These are phyloP conservation scores for Thelephora terrestris DNA, from an alignment of 1,284 basidiomycete genomes.

Conservation along the genomic window DNA sequence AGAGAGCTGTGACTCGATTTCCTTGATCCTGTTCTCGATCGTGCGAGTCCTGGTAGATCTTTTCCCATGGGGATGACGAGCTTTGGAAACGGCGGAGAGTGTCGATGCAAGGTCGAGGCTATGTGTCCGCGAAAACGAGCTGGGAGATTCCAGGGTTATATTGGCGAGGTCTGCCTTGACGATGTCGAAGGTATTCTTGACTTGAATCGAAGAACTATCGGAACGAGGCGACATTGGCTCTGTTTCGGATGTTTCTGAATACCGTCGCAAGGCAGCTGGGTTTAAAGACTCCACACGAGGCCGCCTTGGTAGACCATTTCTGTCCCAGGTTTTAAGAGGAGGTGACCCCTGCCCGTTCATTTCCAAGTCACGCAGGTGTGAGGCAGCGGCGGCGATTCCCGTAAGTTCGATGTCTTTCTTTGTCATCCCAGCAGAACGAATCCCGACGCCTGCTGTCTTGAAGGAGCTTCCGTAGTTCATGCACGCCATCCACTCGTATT, in stretches of 20 bases:
- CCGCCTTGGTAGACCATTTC: constrained; percentile 17
- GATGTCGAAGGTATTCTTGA: constrained; percentile 76
- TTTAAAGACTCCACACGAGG: background rate
- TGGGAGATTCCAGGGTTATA: constrained; percentile 12
- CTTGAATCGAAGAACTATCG: constrained; percentile 35
- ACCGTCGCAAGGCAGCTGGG: background rate
- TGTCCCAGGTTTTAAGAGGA: constrained; percentile 37
- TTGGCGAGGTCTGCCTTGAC: constrained; percentile 77
- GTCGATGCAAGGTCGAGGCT: constrained; percentile 18
- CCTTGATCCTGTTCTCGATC: constrained; percentile 38
- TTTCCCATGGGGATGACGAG: background rate
- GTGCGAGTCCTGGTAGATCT: background rate
- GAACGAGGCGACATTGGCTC: constrained; percentile 18
- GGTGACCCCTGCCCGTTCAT: constrained; percentile 21
- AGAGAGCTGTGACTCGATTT: constrained; percentile 51
- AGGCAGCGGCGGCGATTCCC: constrained; percentile 75
- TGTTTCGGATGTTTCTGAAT: constrained; percentile 2
- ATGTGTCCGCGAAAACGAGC: constrained; percentile 21
- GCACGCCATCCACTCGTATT: constrained; percentile 86
- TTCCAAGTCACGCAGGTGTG: constrained; percentile 61
- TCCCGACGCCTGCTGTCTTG: constrained; percentile 77
- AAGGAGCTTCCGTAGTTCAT: constrained; percentile 96
- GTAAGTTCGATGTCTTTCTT: constrained; percentile 65
- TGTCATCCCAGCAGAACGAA: constrained; percentile 67
- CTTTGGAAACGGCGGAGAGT: background rate